phyloP scores from a whole-genome alignment of 2,329 filamentous ascomycete species.

The Zalaria obscura region DNA sequence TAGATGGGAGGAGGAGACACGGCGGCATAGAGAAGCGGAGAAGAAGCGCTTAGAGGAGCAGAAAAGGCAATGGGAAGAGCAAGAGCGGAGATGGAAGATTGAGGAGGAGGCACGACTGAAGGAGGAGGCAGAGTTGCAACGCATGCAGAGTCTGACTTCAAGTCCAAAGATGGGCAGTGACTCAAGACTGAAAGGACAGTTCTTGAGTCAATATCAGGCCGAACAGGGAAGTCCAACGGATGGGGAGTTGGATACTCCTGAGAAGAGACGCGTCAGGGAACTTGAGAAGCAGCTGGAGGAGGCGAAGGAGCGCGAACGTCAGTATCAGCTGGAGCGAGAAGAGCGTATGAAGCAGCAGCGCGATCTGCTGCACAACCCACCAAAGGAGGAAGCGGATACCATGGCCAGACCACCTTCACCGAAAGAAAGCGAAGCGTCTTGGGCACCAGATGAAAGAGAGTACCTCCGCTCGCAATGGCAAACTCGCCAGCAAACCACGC shows the following conservation, averaged over 20 bases:
- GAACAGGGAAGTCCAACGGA: slow-evolving; percentile 38
- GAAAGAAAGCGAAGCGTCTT: slow-evolving; percentile 44
- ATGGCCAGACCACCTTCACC: slow-evolving; percentile 17
- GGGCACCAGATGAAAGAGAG: slow-evolving; percentile 52
- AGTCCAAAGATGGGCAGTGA: slow-evolving; percentile 50
- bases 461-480: slow-evolving; percentile 46
- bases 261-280: slow-evolving; percentile 60
- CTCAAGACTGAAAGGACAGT: slow-evolving; percentile 63
- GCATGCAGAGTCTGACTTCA: background rate
- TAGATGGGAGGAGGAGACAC: slow-evolving; percentile 52
- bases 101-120: slow-evolving; percentile 57
- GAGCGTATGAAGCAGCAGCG: slow-evolving; percentile 29
- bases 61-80: slow-evolving; percentile 62
- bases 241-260: slow-evolving; percentile 28
- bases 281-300: slow-evolving; percentile 60
- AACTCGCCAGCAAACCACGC: slow-evolving; percentile 15
- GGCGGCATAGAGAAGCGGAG: slow-evolving; percentile 43
- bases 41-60: slow-evolving; percentile 49
- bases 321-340: slow-evolving; percentile 48
- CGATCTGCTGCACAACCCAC: slow-evolving; percentile 13
- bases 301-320: slow-evolving; percentile 51
- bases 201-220: slow-evolving; percentile 72
- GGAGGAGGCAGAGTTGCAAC: slow-evolving; percentile 60
- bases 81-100: slow-evolving; percentile 61
- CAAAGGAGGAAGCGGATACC: slow-evolving; percentile 1